These are phyloP conservation scores for Cetraspora pellucida DNA, from an alignment of 192 early-diverging fungal genomes.

Conservation along the genomic window DNA sequence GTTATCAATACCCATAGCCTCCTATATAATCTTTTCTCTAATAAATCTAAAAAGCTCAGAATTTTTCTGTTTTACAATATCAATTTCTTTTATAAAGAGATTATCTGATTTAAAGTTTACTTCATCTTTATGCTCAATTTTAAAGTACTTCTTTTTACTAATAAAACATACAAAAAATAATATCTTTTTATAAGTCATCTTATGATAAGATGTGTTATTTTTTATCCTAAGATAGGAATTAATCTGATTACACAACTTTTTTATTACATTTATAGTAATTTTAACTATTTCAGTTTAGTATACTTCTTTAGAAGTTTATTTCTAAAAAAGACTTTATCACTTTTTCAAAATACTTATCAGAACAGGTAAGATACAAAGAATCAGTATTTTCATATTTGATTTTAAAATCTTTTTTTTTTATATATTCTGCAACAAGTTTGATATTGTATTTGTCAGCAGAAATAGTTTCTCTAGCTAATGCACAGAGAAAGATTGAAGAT, in stretches of 20 bases:
- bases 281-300: conserved; percentile 23
- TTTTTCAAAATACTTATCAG: conserved; percentile 20
- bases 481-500: neutral
- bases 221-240: conserved; percentile 18
- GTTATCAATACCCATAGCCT: conserved; percentile 4
- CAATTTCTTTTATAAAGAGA: conserved; percentile 12
- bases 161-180: conserved; percentile 27
- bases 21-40: neutral
- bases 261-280: conserved; percentile 24
- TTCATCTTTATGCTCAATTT: neutral
- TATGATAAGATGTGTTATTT: conserved; percentile 16
- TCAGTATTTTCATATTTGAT: conserved; percentile 7
- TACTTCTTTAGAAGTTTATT: neutral
- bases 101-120: conserved; percentile 13
- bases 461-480: neutral
- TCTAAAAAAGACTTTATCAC: neutral
- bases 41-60: conserved; percentile 5
- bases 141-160: conserved; percentile 22
- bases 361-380: conserved; percentile 20
- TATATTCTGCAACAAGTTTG: neutral
- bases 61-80: conserved; percentile 8
- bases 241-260: neutral
- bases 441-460: neutral
- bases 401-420: neutral
- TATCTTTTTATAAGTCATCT: conserved; percentile 20